Percentiles rank a stretch among this genome's conserved stretches.
Conservation (phyloP, 352 stramenopile species). For the Phytophthora uliginosa region DNA sequence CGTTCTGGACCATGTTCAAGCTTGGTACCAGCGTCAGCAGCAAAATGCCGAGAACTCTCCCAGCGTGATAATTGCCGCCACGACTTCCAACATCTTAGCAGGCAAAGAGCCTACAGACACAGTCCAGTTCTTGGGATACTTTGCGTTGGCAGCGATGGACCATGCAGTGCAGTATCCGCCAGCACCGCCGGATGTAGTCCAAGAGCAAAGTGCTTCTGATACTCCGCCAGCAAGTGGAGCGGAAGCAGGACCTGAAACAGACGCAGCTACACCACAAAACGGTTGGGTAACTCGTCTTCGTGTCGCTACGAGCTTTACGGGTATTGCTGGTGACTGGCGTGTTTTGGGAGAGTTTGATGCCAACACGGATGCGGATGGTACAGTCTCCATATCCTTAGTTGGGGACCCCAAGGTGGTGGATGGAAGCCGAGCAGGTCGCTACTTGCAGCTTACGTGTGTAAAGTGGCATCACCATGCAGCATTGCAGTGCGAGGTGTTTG, state of each 20-base stretch:
- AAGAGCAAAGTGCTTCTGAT: constrained; percentile 6
- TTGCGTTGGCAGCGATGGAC: constrained; percentile 67
- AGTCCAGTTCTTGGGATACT: constrained; percentile 80
- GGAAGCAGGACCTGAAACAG: constrained; percentile 10
- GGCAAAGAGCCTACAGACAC: constrained; percentile 84
- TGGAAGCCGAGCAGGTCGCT: constrained; percentile 51
- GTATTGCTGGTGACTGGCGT: constrained; percentile 57
- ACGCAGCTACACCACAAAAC: constrained; percentile 13
- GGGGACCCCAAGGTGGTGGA: constrained; percentile 19
- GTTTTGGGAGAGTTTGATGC: constrained; percentile 70
- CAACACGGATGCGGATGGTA: constrained; percentile 48
- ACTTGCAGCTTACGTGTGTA: constrained; percentile 70
- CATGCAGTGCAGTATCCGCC: constrained; percentile 49
- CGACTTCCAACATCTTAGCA: constrained; percentile 79
- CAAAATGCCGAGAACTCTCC: constrained; percentile 20
- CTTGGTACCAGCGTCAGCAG: constrained; percentile 51
- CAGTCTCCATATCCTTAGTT: constrained; percentile 47
- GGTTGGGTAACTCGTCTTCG: constrained; percentile 76
- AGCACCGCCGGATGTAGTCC: background rate
- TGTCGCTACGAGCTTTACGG: constrained; percentile 69
- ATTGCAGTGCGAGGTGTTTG: constrained; percentile 78
- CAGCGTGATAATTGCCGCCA: constrained; percentile 71
- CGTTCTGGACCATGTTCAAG: constrained; percentile 79
- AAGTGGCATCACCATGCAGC: constrained; percentile 72
- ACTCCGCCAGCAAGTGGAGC: background rate